Conservation (phyloP, 2,329 filamentous ascomycete genomes). For the Chaetomium sp. region DNA sequence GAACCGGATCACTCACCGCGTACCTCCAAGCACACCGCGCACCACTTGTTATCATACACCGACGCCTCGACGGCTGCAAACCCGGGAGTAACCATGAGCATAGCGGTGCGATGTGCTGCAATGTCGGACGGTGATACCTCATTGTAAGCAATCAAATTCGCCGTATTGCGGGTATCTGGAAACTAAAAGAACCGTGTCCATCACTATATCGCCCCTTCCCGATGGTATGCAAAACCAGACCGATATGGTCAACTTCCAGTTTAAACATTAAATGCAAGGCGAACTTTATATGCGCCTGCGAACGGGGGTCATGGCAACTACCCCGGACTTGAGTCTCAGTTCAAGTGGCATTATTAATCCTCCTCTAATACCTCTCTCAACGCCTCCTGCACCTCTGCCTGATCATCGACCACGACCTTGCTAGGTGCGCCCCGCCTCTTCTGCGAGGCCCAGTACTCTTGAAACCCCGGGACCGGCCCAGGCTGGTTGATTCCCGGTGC, state of each 20-base stretch:
- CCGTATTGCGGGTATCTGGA: background rate
- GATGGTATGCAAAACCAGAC: background rate
- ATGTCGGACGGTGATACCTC: background rate
- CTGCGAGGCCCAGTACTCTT: conserved; percentile 55
- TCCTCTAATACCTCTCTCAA: conserved; percentile 60
- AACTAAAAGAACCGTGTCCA: background rate
- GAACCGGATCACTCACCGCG: no score
- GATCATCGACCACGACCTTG: conserved; percentile 57
- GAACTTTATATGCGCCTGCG: background rate
- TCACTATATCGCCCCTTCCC: background rate
- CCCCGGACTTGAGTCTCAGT: background rate
- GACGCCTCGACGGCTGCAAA: no score
- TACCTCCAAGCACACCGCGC: no score
- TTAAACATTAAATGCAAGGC: background rate
- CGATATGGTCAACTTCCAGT: background rate
- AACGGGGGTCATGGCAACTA: background rate
- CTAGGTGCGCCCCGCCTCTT: conserved; percentile 57
- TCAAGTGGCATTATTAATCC: background rate
- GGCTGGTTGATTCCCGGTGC: conserved; percentile 77
- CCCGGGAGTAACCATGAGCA: no score
- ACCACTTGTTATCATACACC: no score
- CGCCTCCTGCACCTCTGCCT: conserved; percentile 58
- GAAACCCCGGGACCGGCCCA: conserved; percentile 72
- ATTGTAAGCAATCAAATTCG: background rate
- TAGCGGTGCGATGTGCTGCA: no score